phyloP scores from a whole-genome alignment of 2,329 filamentous ascomycete species.

The Stemphylium vesicarium region DNA sequence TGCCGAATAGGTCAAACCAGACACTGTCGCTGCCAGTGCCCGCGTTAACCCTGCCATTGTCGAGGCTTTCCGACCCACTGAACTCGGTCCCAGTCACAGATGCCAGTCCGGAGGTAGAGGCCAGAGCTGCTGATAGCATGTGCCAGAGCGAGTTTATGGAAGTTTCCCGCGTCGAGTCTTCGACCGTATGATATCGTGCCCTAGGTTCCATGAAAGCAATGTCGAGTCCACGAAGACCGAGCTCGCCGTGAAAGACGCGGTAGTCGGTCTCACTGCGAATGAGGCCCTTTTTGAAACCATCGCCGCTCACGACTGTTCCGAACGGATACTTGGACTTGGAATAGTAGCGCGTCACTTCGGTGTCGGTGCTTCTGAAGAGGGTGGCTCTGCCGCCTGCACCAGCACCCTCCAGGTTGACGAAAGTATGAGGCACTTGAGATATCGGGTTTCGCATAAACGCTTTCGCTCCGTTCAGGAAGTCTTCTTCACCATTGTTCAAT shows the following conservation, averaged over 20 bases:
- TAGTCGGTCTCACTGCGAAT: slow-evolving; percentile 92
- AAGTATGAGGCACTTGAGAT: slow-evolving; percentile 80
- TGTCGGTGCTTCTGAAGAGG: slow-evolving; percentile 86
- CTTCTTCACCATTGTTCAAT: slow-evolving; percentile 96
- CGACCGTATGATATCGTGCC: slow-evolving; percentile 85
- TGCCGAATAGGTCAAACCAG: slow-evolving; percentile 94
- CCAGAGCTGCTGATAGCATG: slow-evolving; percentile 86
- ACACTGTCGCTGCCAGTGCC: slow-evolving; percentile 74
- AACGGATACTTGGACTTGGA: slow-evolving; percentile 75
- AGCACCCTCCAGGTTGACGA: slow-evolving; percentile 93
- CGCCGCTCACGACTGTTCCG: slow-evolving; percentile 79
- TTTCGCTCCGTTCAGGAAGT: slow-evolving; percentile 84
- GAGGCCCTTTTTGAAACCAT: slow-evolving; percentile 80
- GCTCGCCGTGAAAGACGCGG: slow-evolving; percentile 75
- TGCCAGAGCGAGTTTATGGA: slow-evolving; percentile 81
- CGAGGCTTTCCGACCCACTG: slow-evolving; percentile 62
- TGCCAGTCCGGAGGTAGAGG: slow-evolving; percentile 74
- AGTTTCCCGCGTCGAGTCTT: slow-evolving; percentile 84
- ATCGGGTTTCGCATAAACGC: slow-evolving; percentile 85
- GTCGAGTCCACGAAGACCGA: slow-evolving; percentile 87
- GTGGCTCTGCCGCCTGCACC: slow-evolving; percentile 88
- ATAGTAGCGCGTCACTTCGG: slow-evolving; percentile 83
- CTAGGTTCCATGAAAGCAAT: slow-evolving; percentile 89
- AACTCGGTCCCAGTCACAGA: slow-evolving; percentile 72
- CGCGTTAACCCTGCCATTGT: slow-evolving; percentile 66